Evolutionary conservation across 1,284 basidiomycete species (phyloP).

Genomic region (Apiotrichum brassicae): DNA sequence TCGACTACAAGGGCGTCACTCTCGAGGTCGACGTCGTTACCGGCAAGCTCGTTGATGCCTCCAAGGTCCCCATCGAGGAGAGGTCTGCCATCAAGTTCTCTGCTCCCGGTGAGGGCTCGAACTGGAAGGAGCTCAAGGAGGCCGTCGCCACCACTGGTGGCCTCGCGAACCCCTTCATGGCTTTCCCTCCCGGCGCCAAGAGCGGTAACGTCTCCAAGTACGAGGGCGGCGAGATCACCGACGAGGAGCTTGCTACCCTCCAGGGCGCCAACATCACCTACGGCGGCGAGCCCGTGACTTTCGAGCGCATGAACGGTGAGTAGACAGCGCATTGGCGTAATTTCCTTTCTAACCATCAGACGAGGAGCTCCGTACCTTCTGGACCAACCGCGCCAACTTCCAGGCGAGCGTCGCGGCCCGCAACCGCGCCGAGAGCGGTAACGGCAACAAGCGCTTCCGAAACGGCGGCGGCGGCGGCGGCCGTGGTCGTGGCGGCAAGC

Average conservation of each 20-base stretch:
- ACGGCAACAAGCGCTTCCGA: constrained; percentile 51
- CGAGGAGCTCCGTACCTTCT: constrained; percentile 68
- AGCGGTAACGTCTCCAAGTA: constrained; percentile 48
- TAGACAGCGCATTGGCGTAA: constrained; percentile 7
- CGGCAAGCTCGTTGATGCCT: constrained; percentile 46
- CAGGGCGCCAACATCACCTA: constrained; percentile 45
- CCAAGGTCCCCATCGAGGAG: constrained; percentile 46
- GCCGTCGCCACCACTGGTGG: constrained; percentile 32
- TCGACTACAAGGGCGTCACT: constrained; percentile 59
- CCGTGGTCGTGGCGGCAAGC: constrained; percentile 18
- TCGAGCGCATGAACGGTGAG: constrained; percentile 31
- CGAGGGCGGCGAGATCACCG: constrained; percentile 44
- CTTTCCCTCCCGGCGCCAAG: constrained; percentile 43
- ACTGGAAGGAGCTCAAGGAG: constrained; percentile 51
- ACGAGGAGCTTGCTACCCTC: constrained; percentile 49
- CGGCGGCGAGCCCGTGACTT: constrained; percentile 42
- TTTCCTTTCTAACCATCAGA: constrained; percentile 21
- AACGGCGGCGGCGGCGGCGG: constrained; percentile 35
- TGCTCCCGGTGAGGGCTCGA: constrained; percentile 41
- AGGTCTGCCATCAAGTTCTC: constrained; percentile 44
- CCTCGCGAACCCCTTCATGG: constrained; percentile 35
- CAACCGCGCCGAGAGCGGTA: constrained; percentile 58
- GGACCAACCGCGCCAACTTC: constrained; percentile 62
- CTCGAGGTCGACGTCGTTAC: constrained; percentile 62
- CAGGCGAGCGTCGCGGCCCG: constrained; percentile 50